Base-by-base conservation (phyloP, 768 basidiomycete genomes). In the Termitomyces eurrhizus region DNA sequence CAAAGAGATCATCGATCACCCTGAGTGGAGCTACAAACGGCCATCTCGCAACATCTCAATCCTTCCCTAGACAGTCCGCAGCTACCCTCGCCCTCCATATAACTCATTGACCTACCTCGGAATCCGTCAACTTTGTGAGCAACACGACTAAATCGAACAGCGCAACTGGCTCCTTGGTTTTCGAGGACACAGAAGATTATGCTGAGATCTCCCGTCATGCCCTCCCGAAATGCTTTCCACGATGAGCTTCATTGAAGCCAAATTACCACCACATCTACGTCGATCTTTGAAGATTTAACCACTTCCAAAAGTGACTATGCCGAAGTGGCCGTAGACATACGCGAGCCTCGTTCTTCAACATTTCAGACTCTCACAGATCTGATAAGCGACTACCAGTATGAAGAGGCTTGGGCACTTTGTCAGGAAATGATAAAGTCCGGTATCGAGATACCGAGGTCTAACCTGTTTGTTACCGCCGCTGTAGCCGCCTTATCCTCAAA, bases 121-220 rank as follows among this genome's bases (percentile, higher is more conserved):
- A 37, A 37, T 16, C 51, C 21, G 13, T 52, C 49, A 49, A 61
- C 26, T 46, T 45, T 14, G 58, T 52, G 6, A 60, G 32, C 54
- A 52, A 57, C 35, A 35, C 48, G 13, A 52, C 60, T 16, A 46
- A 45, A 36, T 16, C 26, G 29, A 49, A 57, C 14, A n/a, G 29
- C 36, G 39, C 39, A 9, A 46, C 35, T 39, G 52, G 62, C 50
- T 32, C 36, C 16, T 46, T 57, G 7, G 65, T 76, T 3, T 74
- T 77, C 44, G 77, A 77, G 59, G 72, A 73, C 16, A 39, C 65
- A 8, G 68, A 72, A 11, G 75, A 78, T 56, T 76, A 77, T 58
- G 44, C 56, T 8, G 52, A 52, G 9, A 57, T 72, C 16, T 50
- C 52, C 16, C 39, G 58, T 21, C 36, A 61, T 18, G 44, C 33